Base-by-base conservation (phyloP, 2,329 filamentous ascomycete genomes). In the Pseudonectria foliicola region DNA sequence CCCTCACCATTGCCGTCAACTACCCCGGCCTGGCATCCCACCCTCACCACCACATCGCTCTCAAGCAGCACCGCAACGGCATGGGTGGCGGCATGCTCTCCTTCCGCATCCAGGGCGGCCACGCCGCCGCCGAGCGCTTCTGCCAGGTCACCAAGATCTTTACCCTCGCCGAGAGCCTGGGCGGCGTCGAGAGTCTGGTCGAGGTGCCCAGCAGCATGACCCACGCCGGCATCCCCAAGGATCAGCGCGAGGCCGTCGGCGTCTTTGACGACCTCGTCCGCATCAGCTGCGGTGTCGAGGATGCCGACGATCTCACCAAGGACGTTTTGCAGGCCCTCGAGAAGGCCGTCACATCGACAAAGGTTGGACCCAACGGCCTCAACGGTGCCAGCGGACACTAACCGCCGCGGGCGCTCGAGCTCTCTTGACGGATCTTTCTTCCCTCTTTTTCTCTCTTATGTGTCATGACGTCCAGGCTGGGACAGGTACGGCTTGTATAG, bases 61-160 rank as follows among this genome's bases (percentile, higher is more conserved):
- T 81, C 54, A 87, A 85, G 67, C 92, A 98, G 68, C 92, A 98
- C 68, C 85, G 92, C 48, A 75, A 93, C 51, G 92, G 84, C 43
- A 82, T 96, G 75, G 92, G 92, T 40, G 92, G 92, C 49, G 92
- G 92, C 42, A 98, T 98, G 92, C 78, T 98, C 28, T 90, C 84
- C 39, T 98, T 98, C 80, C 83, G 92, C 47, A 85, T 98, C 61
- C 77, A 78, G 46, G 92, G 90, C 37, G 92, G 92, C 25, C 77
- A 87, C 54, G 73, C 73, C 29, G 90, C 90, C 1, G 92, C 92
- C 11, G 85, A 93, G 65, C 76, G 80, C 34, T 98, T 98, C 76
- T 96, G 92, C 73, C 81, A 92, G 63, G 67, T 75, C 40, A 95
- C 89, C 28, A 78, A 78, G 55, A 80, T 98, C 60, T 96, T 95